A percentile compares a stretch with the other conserved stretches of the same genome.
Conservation (phyloP, 2,329 filamentous ascomycete genomes). For the Trichoderma arundinaceum region DNA sequence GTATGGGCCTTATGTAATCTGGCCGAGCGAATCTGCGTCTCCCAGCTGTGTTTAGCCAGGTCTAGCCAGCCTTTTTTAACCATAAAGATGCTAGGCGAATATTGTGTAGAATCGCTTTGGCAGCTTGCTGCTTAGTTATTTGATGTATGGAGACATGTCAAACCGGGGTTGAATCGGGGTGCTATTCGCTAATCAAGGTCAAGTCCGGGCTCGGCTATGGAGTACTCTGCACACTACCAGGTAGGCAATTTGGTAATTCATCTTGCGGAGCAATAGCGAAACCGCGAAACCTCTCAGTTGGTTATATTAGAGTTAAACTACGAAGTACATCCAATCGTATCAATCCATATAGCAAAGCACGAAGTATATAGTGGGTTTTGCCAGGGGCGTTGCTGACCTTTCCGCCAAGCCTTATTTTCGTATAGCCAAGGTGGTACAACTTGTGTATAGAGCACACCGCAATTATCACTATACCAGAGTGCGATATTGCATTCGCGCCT, state of each 20-base stretch:
- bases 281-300: neutral
- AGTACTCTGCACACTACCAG: too few species aligned
- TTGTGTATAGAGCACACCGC: neutral
- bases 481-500: neutral
- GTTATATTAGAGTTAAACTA: too few species aligned
- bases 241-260: too few species aligned
- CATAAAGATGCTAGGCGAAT: neutral
- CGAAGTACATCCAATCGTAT: too few species aligned
- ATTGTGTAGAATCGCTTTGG: neutral
- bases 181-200: too few species aligned
- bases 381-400: neutral
- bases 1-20: too few species aligned
- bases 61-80: neutral
- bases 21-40: neutral
- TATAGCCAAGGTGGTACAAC: neutral
- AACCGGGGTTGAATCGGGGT: too few species aligned
- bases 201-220: too few species aligned
- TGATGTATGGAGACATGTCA: too few species aligned
- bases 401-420: conserved; percentile 8
- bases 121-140: neutral
- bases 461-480: neutral
- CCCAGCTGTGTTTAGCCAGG: neutral
- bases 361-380: neutral
- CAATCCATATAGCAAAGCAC: too few species aligned
- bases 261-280: too few species aligned